Base-by-base conservation (phyloP, 1,284 basidiomycete species). In the Melampsora larici-populina region DNA sequence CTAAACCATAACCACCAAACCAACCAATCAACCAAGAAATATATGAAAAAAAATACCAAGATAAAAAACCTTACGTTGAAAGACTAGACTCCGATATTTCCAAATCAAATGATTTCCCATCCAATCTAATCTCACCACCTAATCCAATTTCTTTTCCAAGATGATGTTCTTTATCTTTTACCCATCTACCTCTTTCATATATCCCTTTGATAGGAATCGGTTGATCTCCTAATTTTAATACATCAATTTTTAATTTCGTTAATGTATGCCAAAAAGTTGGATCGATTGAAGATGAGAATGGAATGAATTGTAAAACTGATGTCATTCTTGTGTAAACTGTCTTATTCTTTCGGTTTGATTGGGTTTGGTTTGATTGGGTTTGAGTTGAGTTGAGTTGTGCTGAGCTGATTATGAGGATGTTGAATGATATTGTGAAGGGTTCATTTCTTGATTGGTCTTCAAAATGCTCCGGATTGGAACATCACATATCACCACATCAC, bases 231-330 rank as follows among this genome's bases (percentile, higher is more conserved):
- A 99, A 89, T 79, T 90, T 90, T 65, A 96, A 89, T 40, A 92
- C 89, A 84, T 98, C 92, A 80, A 99, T 90, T 87, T 99, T 99
- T 84, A 94, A 86, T 33, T 88, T 86, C 0, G 93, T 91, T 58
- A 99, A 89, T 70, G 91, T 89, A 80, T 97, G 91, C 96, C 96
- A 99, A 84, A 98, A 95, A 1, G 90, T 87, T 0, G 96, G 94
- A 79, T 94, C 90, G 2, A 97, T 91, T 70, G 92, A 87, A 0
- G 94, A 94, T 8, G 90, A 87, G 80, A 97, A 89, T 0, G 94
- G 94, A 40, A 90, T 87, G 82, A 97, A 98, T 84, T 96, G 93
- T 36, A 96, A 82, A 13, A 86, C 80, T 13, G 84, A 58, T 24
- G 75, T 15, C 64, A 65, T 36, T n/a, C 8, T 29, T 40, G 36